Evolutionary conservation across 169 alveolate species (phyloP).

Genomic region (Perkinsus marinus): DNA sequence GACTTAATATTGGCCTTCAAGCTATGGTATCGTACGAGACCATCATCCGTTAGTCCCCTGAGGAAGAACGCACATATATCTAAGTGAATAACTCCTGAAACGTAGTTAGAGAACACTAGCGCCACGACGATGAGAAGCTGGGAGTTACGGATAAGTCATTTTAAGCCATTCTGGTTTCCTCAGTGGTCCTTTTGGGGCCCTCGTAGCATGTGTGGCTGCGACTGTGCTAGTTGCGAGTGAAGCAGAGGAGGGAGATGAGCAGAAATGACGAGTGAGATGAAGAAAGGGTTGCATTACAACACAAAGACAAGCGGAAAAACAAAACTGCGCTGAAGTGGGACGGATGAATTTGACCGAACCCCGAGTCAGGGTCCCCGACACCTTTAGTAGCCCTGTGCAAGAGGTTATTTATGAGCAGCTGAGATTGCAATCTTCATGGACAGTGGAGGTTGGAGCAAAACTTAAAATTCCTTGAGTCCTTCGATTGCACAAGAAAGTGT

Average conservation of each 20-base stretch:
- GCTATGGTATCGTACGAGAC: background rate
- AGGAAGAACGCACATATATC: too few species aligned
- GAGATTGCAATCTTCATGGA: too few species aligned
- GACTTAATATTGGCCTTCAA: background rate
- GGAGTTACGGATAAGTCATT: background rate
- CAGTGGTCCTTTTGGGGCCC: background rate
- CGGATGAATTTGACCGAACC: too few species aligned
- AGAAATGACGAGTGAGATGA: background rate
- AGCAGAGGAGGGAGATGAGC: background rate
- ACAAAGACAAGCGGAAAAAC: background rate
- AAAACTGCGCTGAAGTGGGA: background rate
- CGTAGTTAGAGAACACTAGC: background rate
- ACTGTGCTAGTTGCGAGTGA: too few species aligned
- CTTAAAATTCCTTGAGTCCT: too few species aligned
- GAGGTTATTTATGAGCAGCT: too few species aligned
- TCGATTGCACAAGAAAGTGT: too few species aligned
- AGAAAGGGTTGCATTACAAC: background rate
- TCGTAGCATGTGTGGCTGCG: background rate
- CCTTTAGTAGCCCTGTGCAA: too few species aligned
- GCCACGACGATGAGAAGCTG: background rate
- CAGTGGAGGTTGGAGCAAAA: too few species aligned
- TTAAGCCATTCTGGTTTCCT: background rate
- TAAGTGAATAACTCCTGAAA: too few species aligned
- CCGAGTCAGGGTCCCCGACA: too few species aligned
- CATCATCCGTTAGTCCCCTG: background rate